Base-by-base conservation (phyloP, 768 basidiomycete species). In the Hysterangium stoloniferum region DNA sequence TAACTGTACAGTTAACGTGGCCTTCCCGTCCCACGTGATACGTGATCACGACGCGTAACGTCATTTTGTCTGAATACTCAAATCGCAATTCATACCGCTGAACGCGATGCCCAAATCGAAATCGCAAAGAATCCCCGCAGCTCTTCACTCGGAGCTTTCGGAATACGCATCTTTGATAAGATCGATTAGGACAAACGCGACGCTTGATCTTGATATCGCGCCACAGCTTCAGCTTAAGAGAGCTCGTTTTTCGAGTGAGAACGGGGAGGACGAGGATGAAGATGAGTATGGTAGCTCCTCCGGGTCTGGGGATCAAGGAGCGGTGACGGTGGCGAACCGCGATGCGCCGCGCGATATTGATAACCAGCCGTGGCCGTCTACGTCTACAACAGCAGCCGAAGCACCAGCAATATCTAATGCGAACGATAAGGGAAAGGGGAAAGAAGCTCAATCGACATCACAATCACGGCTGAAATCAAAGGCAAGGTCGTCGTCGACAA, bases 81-180 rank as follows among this genome's bases (percentile, higher is more conserved):
- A n/a, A n/a, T n/a, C n/a, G n/a, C n/a, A n/a, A n/a, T n/a, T n/a
- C n/a, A n/a, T n/a, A n/a, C n/a, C n/a, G n/a, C n/a, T n/a, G n/a
- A n/a, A n/a, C n/a, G n/a, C n/a, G n/a, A n/a, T n/a, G n/a, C n/a
- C n/a, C n/a, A n/a, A n/a, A n/a, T 62, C 58, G 50, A 73, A 73
- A 60, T 72, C 74, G 25, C 64, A 64, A 31, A 58, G 57, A 22
- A 72, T 86, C 25, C 75, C 84, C 11, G 58, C 68, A 27, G 71
- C 73, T 15, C 63, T 85, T 3, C 81, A 83, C 60, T 70, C 71
- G 25, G 85, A 87, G 59, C 69, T 86, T 40, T 70, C 76, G 1
- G 84, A 85, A 61, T 84, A 86, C 61, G 65, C 79, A 11, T 78
- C 78, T 9, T 71, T 87, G 9, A 62, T 87, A 34, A 79, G 84